Conservation (phyloP, 2,329 filamentous ascomycete genomes). For the Ophiobolus disseminans region DNA sequence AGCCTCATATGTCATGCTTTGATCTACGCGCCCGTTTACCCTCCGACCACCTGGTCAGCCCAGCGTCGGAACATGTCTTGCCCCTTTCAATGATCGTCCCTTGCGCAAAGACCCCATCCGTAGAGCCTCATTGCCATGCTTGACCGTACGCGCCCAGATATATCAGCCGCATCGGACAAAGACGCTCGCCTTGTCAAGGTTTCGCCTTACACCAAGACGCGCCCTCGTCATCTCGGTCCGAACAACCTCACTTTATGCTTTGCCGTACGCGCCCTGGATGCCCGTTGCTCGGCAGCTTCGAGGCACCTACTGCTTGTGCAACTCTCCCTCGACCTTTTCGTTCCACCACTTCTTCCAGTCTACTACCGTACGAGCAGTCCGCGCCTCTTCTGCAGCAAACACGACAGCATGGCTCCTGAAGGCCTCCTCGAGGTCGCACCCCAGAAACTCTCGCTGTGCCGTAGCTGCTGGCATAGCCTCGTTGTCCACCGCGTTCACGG, state of each 20-base stretch:
- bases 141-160: conserved; percentile 4
- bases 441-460: conserved; percentile 78
- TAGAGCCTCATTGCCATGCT: conserved; percentile 3
- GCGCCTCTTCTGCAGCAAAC: conserved; percentile 91
- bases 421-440: conserved; percentile 84
- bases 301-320: conserved; percentile 7
- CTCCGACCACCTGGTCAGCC: conserved; percentile 10
- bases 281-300: too few species aligned
- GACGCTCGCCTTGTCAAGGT: background rate
- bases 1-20: conserved; percentile 31
- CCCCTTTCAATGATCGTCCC: background rate
- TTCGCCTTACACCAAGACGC: conserved; percentile 2
- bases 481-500: conserved; percentile 80
- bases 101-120: background rate
- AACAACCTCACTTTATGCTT: conserved; percentile 5
- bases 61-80: conserved; percentile 8
- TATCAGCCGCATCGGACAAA: conserved; percentile 5
- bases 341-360: conserved; percentile 81
- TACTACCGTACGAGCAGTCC: conserved; percentile 72
- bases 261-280: conserved; percentile 5
- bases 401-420: conserved; percentile 91
- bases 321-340: conserved; percentile 55
- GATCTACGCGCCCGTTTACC: conserved; percentile 38
- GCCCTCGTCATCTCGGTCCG: conserved; percentile 5
- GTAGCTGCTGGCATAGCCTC: conserved; percentile 68